Evolutionary conservation across 1,139 yeast genomes (phyloP).

Genomic region (Suzukiozyma palmioleophila): DNA sequence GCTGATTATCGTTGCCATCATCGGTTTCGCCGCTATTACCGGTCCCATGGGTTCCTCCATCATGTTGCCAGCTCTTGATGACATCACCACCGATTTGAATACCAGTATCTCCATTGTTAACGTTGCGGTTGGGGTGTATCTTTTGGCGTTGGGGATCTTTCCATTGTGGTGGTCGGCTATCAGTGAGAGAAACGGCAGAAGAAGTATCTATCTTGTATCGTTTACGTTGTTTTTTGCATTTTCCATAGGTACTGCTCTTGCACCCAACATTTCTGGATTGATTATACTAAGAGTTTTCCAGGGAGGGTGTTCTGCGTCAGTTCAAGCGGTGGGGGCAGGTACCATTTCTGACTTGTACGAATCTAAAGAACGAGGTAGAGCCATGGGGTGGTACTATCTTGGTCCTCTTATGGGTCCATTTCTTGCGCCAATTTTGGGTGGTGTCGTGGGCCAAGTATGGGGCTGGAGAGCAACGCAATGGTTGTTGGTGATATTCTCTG

Average conservation of each 20-base stretch:
- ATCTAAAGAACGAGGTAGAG: conserved; percentile 68
- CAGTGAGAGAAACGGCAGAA: conserved; percentile 70
- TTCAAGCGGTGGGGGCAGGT: conserved; percentile 89
- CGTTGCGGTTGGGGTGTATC: conserved; percentile 74
- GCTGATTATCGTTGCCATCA: conserved; percentile 51
- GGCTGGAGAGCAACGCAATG: conserved; percentile 92
- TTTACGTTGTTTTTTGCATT: conserved; percentile 62
- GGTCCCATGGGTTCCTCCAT: conserved; percentile 95
- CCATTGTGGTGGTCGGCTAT: conserved; percentile 90
- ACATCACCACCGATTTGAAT: conserved; percentile 49
- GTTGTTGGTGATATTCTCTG: conserved; percentile 70
- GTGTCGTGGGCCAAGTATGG: conserved; percentile 66
- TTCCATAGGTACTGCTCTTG: conserved; percentile 66
- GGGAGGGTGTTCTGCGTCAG: conserved; percentile 83
- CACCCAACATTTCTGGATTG: conserved; percentile 57
- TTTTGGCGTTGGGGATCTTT: conserved; percentile 69
- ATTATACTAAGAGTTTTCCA: conserved; percentile 66
- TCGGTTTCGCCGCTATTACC: conserved; percentile 71
- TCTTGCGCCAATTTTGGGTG: conserved; percentile 77
- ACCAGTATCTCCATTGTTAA: conserved; percentile 62
- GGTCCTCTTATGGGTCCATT: conserved; percentile 84
- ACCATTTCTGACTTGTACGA: conserved; percentile 72
- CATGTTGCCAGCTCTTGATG: conserved; percentile 71
- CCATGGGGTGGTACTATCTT: conserved; percentile 76
- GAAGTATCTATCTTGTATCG: conserved; percentile 67